A percentile compares a stretch with the other conserved stretches of the same genome.
Conservation (phyloP, 768 basidiomycete genomes). For the Thelephora aurantiotincta region DNA sequence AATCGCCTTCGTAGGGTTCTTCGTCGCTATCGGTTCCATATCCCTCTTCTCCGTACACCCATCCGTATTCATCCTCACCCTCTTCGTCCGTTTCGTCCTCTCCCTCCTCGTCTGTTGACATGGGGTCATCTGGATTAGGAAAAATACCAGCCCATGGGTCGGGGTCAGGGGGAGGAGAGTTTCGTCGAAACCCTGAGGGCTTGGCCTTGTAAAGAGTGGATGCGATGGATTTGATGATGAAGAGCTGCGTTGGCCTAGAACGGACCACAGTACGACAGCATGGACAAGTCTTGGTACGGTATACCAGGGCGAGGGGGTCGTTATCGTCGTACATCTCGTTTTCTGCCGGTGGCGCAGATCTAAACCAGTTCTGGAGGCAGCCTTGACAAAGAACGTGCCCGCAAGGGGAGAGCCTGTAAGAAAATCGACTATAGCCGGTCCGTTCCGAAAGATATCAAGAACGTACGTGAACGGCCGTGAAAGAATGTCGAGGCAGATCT, state of each 20-base stretch:
- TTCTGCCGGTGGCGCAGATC: slow-evolving; percentile 39
- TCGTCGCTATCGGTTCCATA: slow-evolving; percentile 16
- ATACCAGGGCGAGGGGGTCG: slow-evolving; percentile 30
- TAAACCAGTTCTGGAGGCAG: slow-evolving; percentile 72
- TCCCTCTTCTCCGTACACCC: slow-evolving; percentile 13
- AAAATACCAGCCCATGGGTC: slow-evolving; percentile 71
- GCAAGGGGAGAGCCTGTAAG: slow-evolving; percentile 50
- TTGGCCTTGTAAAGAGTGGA: slow-evolving; percentile 33
- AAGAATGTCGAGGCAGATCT: slow-evolving; percentile 65
- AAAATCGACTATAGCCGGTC: slow-evolving; percentile 6
- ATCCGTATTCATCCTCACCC: slow-evolving; percentile 16
- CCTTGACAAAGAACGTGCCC: slow-evolving; percentile 63
- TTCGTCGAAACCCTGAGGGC: slow-evolving; percentile 13
- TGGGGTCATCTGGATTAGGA: slow-evolving; percentile 20
- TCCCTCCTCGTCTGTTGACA: slow-evolving; percentile 17
- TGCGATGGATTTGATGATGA: slow-evolving; percentile 48
- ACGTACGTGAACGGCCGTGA: slow-evolving; percentile 54
- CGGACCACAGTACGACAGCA: slow-evolving; percentile 47
- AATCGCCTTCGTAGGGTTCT: slow-evolving; percentile 23
- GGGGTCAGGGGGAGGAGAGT: slow-evolving; percentile 22
- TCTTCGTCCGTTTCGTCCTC: slow-evolving; percentile 17
- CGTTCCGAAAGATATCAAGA: neutral
- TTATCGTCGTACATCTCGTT: slow-evolving; percentile 30
- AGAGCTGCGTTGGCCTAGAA: slow-evolving; percentile 52
- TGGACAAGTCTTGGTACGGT: slow-evolving; percentile 58